Evolutionary conservation across 805 yeast genomes (phyloP), one percentile per base, ranked within the genome.

Genomic region (Candida mattraensis): DNA sequence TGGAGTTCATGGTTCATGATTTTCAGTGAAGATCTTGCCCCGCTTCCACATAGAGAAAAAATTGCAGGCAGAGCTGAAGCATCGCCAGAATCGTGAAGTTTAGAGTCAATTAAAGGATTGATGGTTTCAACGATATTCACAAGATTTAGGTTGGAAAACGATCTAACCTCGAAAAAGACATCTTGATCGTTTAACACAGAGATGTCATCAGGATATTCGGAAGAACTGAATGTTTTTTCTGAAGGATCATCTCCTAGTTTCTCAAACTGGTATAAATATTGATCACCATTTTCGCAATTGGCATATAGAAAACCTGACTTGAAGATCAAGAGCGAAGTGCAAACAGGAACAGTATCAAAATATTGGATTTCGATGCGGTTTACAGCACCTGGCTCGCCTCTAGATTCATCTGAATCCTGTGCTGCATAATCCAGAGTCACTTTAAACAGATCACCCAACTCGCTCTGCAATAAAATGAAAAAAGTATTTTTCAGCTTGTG

Each of bases 261-360:
- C 43, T 83, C 87, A 50, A 91, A 83, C 55, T 87, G 96, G 51
- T 80, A 86, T n/a, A 85, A 64, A 13, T 66, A 58, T 49, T 81
- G 85, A 50, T 82, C 79, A 18, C 82, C 78, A 38, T 66, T 58
- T 39, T 81, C 81, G 7, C 78, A 64, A 42, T 80, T 79, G 1
- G 82, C 83, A 55, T 77, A 85, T 23, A 91, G 50, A 45, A 78
- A 83, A 0, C 98, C 99, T 5, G 84, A 72, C 45, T 74, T 81
- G 44, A 88, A 69, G 26, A 91, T 76, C 24, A 70, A 64, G 9
- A 91, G 48, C 5, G 70, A 54, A 14, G 67, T 65, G 17, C 84
- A 72, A 1, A 71, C 56, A 2, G 88, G 84, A 22, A 86, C 69
- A 0, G 95, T 72, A 53, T 86, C 96, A 58, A 91, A 89, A 51